Base-by-base conservation (phyloP, 148 eudicot species). In the Cornus suecica region DNA sequence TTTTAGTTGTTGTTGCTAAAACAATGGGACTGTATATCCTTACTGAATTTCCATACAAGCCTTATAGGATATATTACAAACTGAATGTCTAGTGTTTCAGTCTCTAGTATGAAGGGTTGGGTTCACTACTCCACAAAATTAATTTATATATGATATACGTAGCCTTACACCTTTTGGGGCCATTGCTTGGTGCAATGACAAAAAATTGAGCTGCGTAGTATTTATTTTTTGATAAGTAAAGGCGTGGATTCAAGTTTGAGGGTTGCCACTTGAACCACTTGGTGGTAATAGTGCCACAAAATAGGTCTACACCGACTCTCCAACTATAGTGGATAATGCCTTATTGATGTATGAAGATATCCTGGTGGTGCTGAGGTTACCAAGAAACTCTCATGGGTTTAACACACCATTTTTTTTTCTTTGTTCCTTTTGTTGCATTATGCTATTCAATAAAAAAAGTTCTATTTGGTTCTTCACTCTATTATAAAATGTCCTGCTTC, bases 201-300 rank as follows among this genome's bases (percentile, higher is more conserved):
- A 68, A 68, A 0, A 16, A 5, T 54, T 29, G 65, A 56, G 27
- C 48, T 34, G 15, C 48, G 26, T 14, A 31, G 48, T 8, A 24
- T n/a, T n/a, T n/a, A n/a, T n/a, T n/a, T n/a, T n/a, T n/a, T n/a
- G n/a, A n/a, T n/a, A n/a, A n/a, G n/a, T 67, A 42, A 34, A 42
- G 8, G 20, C 13, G 2, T 26, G 31, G 48, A 42, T 71, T 72
- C 25, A 29, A 20, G 52, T 61, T 13, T 72, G 2, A 32, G 24
- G 75, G 66, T 28, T 7, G 41, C 29, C 65, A 72, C 66, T 31
- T 62, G 23, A 9, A 24, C 29, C 65, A 72, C 66, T 31, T 62
- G n/a, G 4, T 34, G 64, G 27, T 29, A 54, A 26, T 32, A 22
- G 34, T 32, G 24, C 56, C 20, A 69, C 37, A 29, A 18, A 7